Evolutionary conservation across 78 protist species (phyloP), one percentile per base, ranked within the genome.

Genomic region (Anaeramoeba flamelloides): DNA sequence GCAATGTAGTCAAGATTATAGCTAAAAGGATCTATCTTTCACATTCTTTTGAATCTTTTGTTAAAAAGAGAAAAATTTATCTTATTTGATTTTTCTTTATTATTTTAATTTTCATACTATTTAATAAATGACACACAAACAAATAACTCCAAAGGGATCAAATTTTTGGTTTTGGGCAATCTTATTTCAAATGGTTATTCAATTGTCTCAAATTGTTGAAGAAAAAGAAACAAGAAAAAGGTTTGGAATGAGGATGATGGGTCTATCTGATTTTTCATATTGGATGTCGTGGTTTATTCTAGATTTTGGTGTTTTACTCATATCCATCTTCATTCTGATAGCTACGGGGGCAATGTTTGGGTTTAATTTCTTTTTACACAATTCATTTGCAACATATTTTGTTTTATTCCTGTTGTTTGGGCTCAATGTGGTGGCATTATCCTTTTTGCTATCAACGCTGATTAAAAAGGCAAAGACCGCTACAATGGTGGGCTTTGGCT

Each of bases 241-340:
- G 32, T 82, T 82, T 39, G 86, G 79, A 33, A 89, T 89, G 91
- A 74, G 53, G 26, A 74, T 86, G 82, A 85, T 85, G 89, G 84
- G 88, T 41, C 82, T 83, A n/a, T n/a, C n/a, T n/a, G 36, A 36
- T 36, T n/a, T 32, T 39, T 75, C 74, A 17, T 83, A 83, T 74
- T 83, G 85, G 85, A n/a, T 75, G 36, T 39, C 82, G 75, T 83
- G 85, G 85, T 22, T 83, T 30, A 2, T 40, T 1, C 2, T 31
- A 39, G 80, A 76, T n/a, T 2, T 41, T 31, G 3, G 1, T 34
- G 37, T 83, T 30, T 30, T 3, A 32, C 38, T 78, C 30, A 3
- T 76, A 74, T 41, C 41, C 36, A 78, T 64, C 3, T 34, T 83
- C 32, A 8, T 83, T 36, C 85, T 83, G 37, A 36, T 78, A 2